Evolutionary conservation across 176 grass and related monocot genomes (phyloP), one percentile per base, ranked within the genome.

Genomic region (Raddia distichophylla): DNA sequence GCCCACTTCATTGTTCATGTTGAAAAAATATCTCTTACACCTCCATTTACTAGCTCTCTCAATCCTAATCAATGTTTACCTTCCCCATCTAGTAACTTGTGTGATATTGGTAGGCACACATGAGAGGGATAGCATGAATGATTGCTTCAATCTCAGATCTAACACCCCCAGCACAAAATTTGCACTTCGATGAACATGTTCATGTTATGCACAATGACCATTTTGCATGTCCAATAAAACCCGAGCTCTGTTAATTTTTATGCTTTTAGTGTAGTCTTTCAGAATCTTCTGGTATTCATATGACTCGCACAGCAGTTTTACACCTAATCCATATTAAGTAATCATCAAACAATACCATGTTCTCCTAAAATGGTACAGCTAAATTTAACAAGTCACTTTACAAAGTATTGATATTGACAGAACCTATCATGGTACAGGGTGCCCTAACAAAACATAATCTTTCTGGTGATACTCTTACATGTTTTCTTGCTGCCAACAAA

Each of bases 101-200:
- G 37, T 40, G 0, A 1, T 40, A 40, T 40, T 45, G 40, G 10
- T 60, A 2, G 46, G 40, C 56, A 59, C 2, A 18, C 37, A 45
- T 58, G 34, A 11, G 6, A 75, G 10, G 34, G 20, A 61, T 22
- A 75, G 73, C 4, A 3, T 0, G 20, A 60, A n/a, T 60, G 19
- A 22, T 60, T 75, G 56, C 55, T 76, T 32, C 73, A 76, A 76
- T 60, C 55, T 60, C 2, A 59, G 40, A 5, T 52, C 9, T 20
- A 51, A 72, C 0, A 2, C 44, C 33, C 20, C 22, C 7, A 9
- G n/a, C 55, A 60, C n/a, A 14, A 47, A 61, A 69, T 20, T 75
- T 27, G 35, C 12, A 75, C 13, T 74, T 16, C 6, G 0, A 9
- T 47, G 27, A 75, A 75, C 54, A 43, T 60, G 37, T 75, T 19